A percentile compares a stretch with the other conserved stretches of the same genome.
Evolutionary conservation across 2,329 filamentous ascomycete species (phyloP).

Genomic region (Blastomyces gilchristii): DNA sequence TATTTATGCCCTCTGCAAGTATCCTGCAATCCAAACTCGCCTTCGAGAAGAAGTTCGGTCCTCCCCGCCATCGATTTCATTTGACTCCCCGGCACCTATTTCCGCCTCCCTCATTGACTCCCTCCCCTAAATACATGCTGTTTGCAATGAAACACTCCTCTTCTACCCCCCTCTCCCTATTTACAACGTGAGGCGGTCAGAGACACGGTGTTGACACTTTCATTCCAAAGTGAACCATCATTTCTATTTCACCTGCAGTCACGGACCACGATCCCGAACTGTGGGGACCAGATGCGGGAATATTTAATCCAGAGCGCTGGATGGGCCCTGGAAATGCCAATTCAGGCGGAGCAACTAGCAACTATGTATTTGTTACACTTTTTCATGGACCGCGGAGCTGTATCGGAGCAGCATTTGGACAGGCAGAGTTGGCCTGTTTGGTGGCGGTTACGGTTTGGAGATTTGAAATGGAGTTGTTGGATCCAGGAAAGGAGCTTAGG

Average conservation of each 20-base stretch:
- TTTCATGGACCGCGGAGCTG: slow-evolving; percentile 77
- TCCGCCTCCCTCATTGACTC: slow-evolving; percentile 53
- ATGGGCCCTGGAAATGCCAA: slow-evolving; percentile 43
- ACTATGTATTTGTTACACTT: slow-evolving; percentile 73
- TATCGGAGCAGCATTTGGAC: slow-evolving; percentile 72
- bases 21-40: slow-evolving; percentile 54
- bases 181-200: slow-evolving; percentile 56
- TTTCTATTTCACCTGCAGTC: slow-evolving; percentile 56
- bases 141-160: slow-evolving; percentile 68
- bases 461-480: slow-evolving; percentile 44
- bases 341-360: slow-evolving; percentile 58
- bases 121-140: slow-evolving; percentile 69
- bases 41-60: slow-evolving; percentile 59
- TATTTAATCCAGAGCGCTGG: slow-evolving; percentile 75
- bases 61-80: slow-evolving; percentile 44
- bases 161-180: slow-evolving; percentile 60
- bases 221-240: slow-evolving; percentile 59
- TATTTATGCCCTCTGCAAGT: slow-evolving; percentile 55
- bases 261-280: slow-evolving; percentile 58
- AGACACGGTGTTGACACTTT: slow-evolving; percentile 54
- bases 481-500: slow-evolving; percentile 28
- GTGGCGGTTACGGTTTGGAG: slow-evolving; percentile 65
- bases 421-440: slow-evolving; percentile 74
- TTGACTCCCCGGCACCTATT: slow-evolving; percentile 49
- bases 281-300: slow-evolving; percentile 65